Base-by-base conservation (phyloP, 2,329 filamentous ascomycete genomes). In the Neophaeococcomyces aloes region DNA sequence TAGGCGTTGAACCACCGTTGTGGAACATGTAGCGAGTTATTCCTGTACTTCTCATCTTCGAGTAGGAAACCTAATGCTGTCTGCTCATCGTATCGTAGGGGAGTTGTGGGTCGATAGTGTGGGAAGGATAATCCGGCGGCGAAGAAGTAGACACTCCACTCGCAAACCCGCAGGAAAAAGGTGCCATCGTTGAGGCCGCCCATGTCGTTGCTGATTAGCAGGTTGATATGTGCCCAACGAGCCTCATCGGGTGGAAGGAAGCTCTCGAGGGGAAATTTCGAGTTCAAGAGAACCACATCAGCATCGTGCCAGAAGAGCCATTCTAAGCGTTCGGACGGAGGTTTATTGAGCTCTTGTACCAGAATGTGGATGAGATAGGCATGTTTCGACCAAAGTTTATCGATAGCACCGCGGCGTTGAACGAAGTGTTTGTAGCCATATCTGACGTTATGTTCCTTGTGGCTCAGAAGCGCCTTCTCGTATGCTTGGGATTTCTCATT, bases 271-370 rank as follows among this genome's bases (percentile, higher is more conserved):
- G 56, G 57, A n/a, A 63, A 55, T 13, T 59, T 51, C 1, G 55
- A 51, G 46, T 64, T 64, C 45, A 64, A 54, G 21, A 63, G 45
- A 6, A 61, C 52, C 1, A 58, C 55, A 34, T 64, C 61, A 33
- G 52, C 55, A 40, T 64, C 61, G 29, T 57, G 54, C 56, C 60
- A 64, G 44, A 63, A 59, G 27, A 64, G 48, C 62, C 62, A 64
- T 42, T 64, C 56, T 11, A 60, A 42, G 27, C 61, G 53, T 36
- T 61, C 48, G 6, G 43, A 49, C 8, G 49, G 44, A 4, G 59
- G 56, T 45, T 62, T 61, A 11, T 53, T 55, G 39, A 64, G 38
- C 46, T 65, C 62, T 10, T 52, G 45, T 19, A 64, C 53, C 7
- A 65, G 41, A 23, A 62, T 43, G 15, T 51, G 40, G 32, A 56